Conservation (phyloP, 2,329 filamentous ascomycete species). For the Neonectria hederae region DNA sequence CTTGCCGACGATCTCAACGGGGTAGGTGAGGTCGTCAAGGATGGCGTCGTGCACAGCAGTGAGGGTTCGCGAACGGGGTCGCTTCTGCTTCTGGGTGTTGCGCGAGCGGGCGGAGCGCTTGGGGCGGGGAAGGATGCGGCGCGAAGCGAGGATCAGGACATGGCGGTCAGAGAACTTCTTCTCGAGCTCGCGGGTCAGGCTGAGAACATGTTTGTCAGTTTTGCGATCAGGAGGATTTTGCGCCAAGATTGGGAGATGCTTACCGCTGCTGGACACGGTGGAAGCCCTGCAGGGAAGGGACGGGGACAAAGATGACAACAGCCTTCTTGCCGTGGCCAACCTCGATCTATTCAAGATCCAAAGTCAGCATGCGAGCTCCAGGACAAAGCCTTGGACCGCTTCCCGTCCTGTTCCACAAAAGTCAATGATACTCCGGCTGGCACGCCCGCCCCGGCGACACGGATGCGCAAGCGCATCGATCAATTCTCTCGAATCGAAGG, state of each 20-base stretch:
- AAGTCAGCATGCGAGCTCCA: constrained; percentile 83
- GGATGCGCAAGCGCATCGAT: constrained; percentile 27
- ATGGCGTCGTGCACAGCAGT: constrained; percentile 99
- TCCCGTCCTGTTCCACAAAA: constrained; percentile 75
- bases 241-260: constrained; percentile 49
- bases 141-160: constrained; percentile 97
- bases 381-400: constrained; percentile 76
- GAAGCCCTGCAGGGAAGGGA: constrained; percentile 97
- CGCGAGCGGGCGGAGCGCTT: constrained; percentile 98
- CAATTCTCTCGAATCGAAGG: constrained; percentile 39
- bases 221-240: fast-evolving
- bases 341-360: constrained; percentile 86
- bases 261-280: constrained; percentile 99
- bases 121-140: constrained; percentile 97
- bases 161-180: constrained; percentile 99
- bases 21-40: constrained; percentile 97
- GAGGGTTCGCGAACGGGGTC: constrained; percentile 95
- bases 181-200: constrained; percentile 99
- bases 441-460: constrained; percentile 43
- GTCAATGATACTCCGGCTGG: constrained; percentile 52
- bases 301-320: constrained; percentile 99
- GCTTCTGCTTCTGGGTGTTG: constrained; percentile 98
- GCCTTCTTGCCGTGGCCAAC: constrained; percentile 99
- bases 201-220: constrained; percentile 53
- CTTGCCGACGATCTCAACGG: constrained; percentile 99